Conservation (phyloP, 805 yeast genomes). For the Kazachstania bromeliacearum region DNA sequence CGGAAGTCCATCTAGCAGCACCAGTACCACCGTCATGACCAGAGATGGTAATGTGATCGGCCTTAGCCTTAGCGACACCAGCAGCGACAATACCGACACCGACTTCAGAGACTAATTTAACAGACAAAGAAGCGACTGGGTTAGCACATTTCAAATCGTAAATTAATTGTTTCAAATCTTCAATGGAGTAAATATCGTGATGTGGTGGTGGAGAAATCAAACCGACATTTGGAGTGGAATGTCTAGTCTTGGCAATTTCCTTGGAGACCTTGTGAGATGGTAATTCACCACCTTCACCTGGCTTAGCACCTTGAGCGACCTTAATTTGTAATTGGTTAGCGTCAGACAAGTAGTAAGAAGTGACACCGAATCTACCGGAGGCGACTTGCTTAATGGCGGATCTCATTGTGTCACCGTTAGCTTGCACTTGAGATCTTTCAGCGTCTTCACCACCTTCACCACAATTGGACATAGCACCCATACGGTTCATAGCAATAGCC, state of each 20-base stretch:
- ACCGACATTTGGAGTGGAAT: conserved; percentile 94
- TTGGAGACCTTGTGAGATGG: conserved; percentile 89
- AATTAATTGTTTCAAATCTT: conserved; percentile 91
- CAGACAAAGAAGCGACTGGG: conserved; percentile 95
- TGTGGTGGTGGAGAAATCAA: conserved; percentile 97
- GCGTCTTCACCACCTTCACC: conserved; percentile 99
- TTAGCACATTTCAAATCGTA: conserved; percentile 94
- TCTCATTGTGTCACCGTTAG: conserved; percentile 94
- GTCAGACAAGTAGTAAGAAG: conserved; percentile 87
- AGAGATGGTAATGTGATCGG: conserved; percentile 89
- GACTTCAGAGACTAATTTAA: conserved; percentile 92
- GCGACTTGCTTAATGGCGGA: conserved; percentile 98
- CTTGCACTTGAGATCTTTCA: conserved; percentile 70
- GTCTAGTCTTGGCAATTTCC: conserved; percentile 88
- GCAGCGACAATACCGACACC: conserved; percentile 99
- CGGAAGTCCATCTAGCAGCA: conserved; percentile 96
- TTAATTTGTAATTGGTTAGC: conserved; percentile 97
- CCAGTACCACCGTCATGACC: conserved; percentile 99
- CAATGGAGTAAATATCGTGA: conserved; percentile 96
- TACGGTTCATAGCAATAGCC: conserved; percentile 96
- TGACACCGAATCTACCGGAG: conserved; percentile 96
- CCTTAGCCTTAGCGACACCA: conserved; percentile 98
- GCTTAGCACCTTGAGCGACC: conserved; percentile 99
- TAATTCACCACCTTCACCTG: conserved; percentile 99
- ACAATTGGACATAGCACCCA: conserved; percentile 95